These are phyloP conservation scores for Cladosporium sp. DNA, from an alignment of 2,329 filamentous ascomycete species.

Conservation along the genomic window DNA sequence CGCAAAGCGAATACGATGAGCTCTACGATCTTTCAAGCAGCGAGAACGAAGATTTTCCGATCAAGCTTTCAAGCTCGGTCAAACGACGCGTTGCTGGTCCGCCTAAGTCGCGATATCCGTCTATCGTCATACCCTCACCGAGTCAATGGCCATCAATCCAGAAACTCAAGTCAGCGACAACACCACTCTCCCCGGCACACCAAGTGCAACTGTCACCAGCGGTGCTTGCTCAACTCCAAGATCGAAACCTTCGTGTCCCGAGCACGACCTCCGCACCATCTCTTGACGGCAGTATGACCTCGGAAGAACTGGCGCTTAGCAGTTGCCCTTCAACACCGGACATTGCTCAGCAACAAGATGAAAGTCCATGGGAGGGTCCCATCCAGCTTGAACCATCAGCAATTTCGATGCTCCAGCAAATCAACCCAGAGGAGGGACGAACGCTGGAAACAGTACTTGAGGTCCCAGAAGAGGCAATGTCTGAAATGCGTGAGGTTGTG, in stretches of 20 bases:
- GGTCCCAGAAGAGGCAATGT: constrained; percentile 42
- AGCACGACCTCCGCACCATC: constrained; percentile 78
- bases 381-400: constrained; percentile 69
- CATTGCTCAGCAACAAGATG: constrained; percentile 49
- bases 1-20: constrained; percentile 74
- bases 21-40: constrained; percentile 83
- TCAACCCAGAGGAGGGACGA: constrained; percentile 49
- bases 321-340: constrained; percentile 84
- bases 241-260: constrained; percentile 57
- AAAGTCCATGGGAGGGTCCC: constrained; percentile 59
- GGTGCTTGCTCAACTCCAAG: constrained; percentile 65
- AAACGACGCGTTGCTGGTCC: constrained; percentile 35
- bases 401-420: constrained; percentile 71
- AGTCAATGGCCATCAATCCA: constrained; percentile 54
- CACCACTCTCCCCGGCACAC: constrained; percentile 44
- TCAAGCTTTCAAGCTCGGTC: constrained; percentile 49
- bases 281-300: constrained; percentile 80
- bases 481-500: constrained; percentile 59
- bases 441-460: constrained; percentile 33
- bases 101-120: constrained; percentile 47
- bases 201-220: constrained; percentile 35
- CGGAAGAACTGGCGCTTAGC: constrained; percentile 77
- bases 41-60: constrained; percentile 55
- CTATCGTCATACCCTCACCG: constrained; percentile 55
- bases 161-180: constrained; percentile 41